Evolutionary conservation across 495 filamentous ascomycete species (phyloP).

Genomic region (Trichoderma asperelloides): DNA sequence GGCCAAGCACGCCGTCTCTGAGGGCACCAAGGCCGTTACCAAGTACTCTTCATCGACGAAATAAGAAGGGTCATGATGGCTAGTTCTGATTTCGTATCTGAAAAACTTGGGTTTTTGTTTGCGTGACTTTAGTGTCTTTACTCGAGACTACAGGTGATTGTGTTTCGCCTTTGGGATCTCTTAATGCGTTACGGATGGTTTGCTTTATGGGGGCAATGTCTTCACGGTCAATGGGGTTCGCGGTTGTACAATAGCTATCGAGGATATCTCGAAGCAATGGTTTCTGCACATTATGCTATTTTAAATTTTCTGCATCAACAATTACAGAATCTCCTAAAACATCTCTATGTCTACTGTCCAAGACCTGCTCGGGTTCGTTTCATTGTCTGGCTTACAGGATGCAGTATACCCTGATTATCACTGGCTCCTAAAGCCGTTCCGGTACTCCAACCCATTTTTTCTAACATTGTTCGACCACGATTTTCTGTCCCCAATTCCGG

Average conservation of each 20-base stretch:
- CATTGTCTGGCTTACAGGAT: constrained; percentile 79
- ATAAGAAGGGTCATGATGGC: constrained; percentile 46
- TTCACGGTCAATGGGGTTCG: constrained; percentile 65
- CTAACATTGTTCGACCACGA: constrained; percentile 76
- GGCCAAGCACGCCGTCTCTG: constrained; percentile 98
- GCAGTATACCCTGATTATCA: constrained; percentile 80
- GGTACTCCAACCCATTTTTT: constrained; percentile 94
- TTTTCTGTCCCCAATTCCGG: constrained; percentile 80
- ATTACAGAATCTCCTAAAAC: constrained; percentile 12
- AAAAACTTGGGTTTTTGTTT: constrained; percentile 41
- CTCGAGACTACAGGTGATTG: constrained; percentile 28
- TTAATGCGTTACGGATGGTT: constrained; percentile 90
- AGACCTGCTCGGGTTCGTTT: constrained; percentile 80
- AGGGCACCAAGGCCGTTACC: constrained; percentile 99
- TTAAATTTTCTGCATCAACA: constrained; percentile 12
- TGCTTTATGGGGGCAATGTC: constrained; percentile 67
- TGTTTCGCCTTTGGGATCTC: constrained; percentile 49
- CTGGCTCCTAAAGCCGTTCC: constrained; percentile 77
- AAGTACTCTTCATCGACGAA: constrained; percentile 99
- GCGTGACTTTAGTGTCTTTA: constrained; percentile 48
- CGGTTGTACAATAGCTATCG: constrained; percentile 73
- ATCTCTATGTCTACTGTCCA: constrained; percentile 40
- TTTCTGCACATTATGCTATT: constrained; percentile 51
- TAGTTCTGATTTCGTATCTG: constrained; percentile 34
- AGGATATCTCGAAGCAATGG: constrained; percentile 53